A percentile compares a stretch with the other conserved stretches of the same genome.
These are phyloP conservation scores for Euphorbia celastroides DNA, from an alignment of 441 rosid genomes.

Conservation along the genomic window DNA sequence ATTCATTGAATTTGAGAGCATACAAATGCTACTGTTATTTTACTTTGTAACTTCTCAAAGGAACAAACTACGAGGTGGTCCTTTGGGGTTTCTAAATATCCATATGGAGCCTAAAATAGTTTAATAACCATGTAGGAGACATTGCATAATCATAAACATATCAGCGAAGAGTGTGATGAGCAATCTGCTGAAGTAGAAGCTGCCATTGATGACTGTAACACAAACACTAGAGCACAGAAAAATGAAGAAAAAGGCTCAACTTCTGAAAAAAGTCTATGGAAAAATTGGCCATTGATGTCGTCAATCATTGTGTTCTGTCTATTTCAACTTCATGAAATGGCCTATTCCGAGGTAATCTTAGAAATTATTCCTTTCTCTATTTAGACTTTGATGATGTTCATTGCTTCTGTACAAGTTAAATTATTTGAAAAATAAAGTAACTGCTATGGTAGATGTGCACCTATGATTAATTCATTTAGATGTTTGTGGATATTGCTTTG, in stretches of 20 bases:
- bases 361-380: background rate
- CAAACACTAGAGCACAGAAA: constrained; percentile 11
- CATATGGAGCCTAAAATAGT: too few species aligned
- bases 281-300: constrained; percentile 51
- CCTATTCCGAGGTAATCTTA: constrained; percentile 43
- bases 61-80: too few species aligned
- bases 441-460: background rate
- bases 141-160: constrained; percentile 34
- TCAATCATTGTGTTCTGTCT: constrained; percentile 42
- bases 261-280: constrained; percentile 29
- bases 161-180: constrained; percentile 12
- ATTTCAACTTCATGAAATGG: constrained; percentile 57
- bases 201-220: constrained; percentile 4
- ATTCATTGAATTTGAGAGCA: too few species aligned
- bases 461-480: background rate
- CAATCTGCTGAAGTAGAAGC: constrained; percentile 18
- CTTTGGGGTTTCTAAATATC: too few species aligned
- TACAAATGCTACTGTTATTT: too few species aligned
- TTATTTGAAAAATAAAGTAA: background rate
- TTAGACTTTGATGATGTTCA: background rate
- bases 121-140: constrained; percentile 33
- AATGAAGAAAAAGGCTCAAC: constrained; percentile 13
- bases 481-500: background rate
- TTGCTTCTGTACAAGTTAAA: background rate
- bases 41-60: too few species aligned